Conservation (phyloP, 176 grass and related monocot species). For the Calamus simplicifolius region DNA sequence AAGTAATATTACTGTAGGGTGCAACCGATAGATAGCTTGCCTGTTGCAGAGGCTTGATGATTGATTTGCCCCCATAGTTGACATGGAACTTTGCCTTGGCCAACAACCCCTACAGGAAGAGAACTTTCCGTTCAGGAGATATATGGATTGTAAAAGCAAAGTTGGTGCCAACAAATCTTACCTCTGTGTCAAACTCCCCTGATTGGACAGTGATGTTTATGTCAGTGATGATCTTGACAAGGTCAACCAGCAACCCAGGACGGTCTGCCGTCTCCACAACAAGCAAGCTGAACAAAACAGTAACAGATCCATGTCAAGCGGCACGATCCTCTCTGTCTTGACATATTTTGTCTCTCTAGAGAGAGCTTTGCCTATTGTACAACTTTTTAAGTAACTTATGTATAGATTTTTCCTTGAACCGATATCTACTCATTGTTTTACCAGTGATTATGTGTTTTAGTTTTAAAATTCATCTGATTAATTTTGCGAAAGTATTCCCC, state of each 20-base stretch:
- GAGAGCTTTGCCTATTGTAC: too few relatives aligned
- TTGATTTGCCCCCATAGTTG: conserved; percentile 61
- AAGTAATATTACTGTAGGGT: too few relatives aligned
- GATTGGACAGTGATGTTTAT: conserved; percentile 80
- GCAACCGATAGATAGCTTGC: conserved; percentile 20
- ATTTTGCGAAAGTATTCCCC: too few relatives aligned
- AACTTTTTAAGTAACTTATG: too few relatives aligned
- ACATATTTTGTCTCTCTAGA: too few relatives aligned
- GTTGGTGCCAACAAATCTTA: conserved; percentile 5
- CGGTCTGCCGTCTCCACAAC: conserved; percentile 85
- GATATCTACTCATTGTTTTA: too few relatives aligned
- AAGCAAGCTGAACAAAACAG: conserved; percentile 62
- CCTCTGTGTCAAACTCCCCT: conserved; percentile 96
- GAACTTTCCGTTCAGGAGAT: conserved; percentile 13
- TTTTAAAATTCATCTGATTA: too few relatives aligned
- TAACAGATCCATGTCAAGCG: neutral
- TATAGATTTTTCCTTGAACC: too few relatives aligned
- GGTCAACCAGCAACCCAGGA: conserved; percentile 82
- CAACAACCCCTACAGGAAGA: conserved; percentile 54
- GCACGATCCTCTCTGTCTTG: neutral
- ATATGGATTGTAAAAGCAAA: neutral
- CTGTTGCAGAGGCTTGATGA: conserved; percentile 60
- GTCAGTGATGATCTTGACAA: conserved; percentile 85
- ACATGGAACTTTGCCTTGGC: conserved; percentile 99
- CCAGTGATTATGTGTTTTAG: too few relatives aligned